A percentile compares a stretch with the other conserved stretches of the same genome.
Evolutionary conservation across 1,284 basidiomycete species (phyloP).

Genomic region (Cutaneotrichosporon sp.): DNA sequence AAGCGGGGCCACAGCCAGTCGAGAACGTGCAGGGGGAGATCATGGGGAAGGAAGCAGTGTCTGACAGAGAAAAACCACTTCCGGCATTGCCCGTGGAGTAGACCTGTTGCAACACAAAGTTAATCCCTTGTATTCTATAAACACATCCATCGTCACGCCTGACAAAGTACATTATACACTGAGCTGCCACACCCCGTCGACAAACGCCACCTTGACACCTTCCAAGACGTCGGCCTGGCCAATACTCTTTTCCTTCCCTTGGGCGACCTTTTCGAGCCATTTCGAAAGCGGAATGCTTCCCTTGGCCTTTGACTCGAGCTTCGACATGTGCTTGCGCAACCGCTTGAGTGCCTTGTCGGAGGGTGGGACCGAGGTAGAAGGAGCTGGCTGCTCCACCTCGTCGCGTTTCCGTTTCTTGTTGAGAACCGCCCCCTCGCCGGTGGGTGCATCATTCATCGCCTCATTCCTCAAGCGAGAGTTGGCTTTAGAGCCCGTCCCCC

Average conservation of each 20-base stretch:
- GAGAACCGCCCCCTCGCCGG: conserved; percentile 13
- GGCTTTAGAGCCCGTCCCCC: conserved; percentile 44
- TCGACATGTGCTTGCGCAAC: conserved; percentile 36
- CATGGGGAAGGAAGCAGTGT: background rate
- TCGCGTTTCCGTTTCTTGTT: conserved; percentile 41
- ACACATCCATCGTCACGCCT: background rate
- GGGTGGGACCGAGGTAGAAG: background rate
- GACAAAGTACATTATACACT: conserved; percentile 2
- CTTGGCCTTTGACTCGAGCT: conserved; percentile 22
- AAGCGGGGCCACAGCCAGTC: no score
- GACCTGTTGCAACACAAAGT: background rate
- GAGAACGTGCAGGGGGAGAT: background rate
- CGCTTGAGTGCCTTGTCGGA: conserved; percentile 37
- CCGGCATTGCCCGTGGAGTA: conserved; percentile 18
- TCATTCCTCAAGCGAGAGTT: conserved; percentile 44
- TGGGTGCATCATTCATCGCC: background rate
- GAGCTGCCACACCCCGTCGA: conserved; percentile 34
- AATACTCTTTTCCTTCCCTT: conserved; percentile 29
- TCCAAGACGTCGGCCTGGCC: conserved; percentile 29
- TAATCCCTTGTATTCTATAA: background rate
- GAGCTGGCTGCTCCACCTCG: conserved; percentile 6
- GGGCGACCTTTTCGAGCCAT: conserved; percentile 22
- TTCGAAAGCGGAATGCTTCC: conserved; percentile 16
- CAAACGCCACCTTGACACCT: conserved; percentile 26
- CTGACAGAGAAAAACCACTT: conserved; percentile 18